Percentiles rank a stretch among this genome's conserved stretches.
phyloP scores from a whole-genome alignment of 352 stramenopile species.

The Pythium graminicola region DNA sequence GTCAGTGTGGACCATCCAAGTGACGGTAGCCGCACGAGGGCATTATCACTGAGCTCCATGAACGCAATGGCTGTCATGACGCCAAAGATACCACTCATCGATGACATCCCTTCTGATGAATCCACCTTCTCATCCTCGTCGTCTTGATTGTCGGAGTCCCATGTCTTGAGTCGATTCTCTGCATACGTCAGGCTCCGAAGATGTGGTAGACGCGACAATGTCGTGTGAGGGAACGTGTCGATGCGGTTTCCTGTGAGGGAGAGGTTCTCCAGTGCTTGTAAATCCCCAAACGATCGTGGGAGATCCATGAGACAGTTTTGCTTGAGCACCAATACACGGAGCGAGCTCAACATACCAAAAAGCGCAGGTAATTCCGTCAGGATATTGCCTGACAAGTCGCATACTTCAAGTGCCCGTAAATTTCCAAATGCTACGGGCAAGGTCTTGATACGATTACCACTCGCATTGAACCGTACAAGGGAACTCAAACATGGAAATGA shows the following conservation, averaged over 20 bases:
- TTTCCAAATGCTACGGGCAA: constrained; percentile 46
- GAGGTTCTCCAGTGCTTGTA: constrained; percentile 35
- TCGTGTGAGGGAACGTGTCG: constrained; percentile 30
- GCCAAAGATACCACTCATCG: constrained; percentile 18
- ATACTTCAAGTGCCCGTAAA: constrained; percentile 29
- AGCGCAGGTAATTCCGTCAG: constrained; percentile 32
- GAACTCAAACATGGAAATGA: constrained; percentile 38
- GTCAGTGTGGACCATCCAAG: constrained; percentile 27
- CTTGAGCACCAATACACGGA: constrained; percentile 31
- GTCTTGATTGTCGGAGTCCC: constrained; percentile 13
- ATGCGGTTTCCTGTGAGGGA: constrained; percentile 41
- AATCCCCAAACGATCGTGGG: constrained; percentile 30
- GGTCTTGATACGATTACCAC: constrained; percentile 36
- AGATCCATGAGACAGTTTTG: constrained; percentile 40
- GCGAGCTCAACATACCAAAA: constrained; percentile 28
- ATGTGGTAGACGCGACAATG: constrained; percentile 15
- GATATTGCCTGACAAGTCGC: constrained; percentile 34
- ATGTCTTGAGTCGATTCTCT: constrained; percentile 42
- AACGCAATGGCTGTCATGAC: constrained; percentile 26
- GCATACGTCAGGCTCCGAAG: constrained; percentile 35
- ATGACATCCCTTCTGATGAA: neutral
- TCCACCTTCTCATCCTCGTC: constrained; percentile 11
- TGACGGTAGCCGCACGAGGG: constrained; percentile 24
- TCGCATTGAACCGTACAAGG: constrained; percentile 33
- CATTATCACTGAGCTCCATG: constrained; percentile 46